Evolutionary conservation across 306 rosid species (phyloP), one percentile per base, ranked within the genome.

Genomic region (Myrica gale): DNA sequence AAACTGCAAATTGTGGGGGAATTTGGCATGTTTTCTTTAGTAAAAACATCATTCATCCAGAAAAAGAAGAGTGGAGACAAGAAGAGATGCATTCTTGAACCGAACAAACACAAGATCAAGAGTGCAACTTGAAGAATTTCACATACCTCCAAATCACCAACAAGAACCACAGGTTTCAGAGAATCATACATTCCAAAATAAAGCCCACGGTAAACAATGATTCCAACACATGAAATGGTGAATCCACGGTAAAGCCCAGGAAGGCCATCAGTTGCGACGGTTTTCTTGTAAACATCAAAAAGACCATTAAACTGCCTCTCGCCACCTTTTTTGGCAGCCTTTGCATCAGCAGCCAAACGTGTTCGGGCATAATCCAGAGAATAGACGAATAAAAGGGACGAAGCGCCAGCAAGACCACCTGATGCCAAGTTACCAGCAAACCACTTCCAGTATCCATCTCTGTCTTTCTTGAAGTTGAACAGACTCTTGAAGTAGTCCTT

Each of bases 161-260:
- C 89, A 84, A 90, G 80, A 83, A 89, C 88, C 45, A 85, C 95
- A 69, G 98, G 96, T 71, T 93, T 93, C 80, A 93, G 83, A 69
- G 98, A 93, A 82, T 90, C 98, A 60, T 93, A 93, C 90, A 93
- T 81, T 84, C 98, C 98, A 78, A 93, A 91, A 82, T 91, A 91
- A 26, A 93, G 93, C 78, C 98, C 98, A 68, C 98, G 96, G 42
- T 93, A 88, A 77, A 93, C 96, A 6, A 93, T 91, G 76, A 91
- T 93, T 71, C 97, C 98, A 83, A 91, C 87, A 78, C 89, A 88
- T 0, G 96, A 89, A 79, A 88, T 72, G 81, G 78, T 93, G 88
- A 93, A 93, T 76, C 98, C 98, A 48, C 96, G 95, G 74, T 93
- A 93, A 41, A 93, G 91, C 78, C 96, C 98, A 76, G 95, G 85